Evolutionary conservation across 805 yeast species (phyloP).

Genomic region (Nematodospora valgi): DNA sequence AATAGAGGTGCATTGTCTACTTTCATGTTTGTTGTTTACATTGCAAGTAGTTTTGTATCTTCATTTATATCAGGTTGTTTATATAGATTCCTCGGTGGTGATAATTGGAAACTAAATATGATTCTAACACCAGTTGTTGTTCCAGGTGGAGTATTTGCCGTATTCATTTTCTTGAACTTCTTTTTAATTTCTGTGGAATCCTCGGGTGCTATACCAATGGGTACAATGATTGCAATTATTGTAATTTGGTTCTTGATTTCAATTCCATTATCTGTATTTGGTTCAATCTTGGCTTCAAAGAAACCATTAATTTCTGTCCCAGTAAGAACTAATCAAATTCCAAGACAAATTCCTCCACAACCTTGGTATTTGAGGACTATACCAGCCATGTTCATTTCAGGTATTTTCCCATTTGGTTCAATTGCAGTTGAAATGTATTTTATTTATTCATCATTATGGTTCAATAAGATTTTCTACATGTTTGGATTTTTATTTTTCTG

Average conservation of each 20-base stretch:
- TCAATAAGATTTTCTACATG: slow-evolving; percentile 91
- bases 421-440: slow-evolving; percentile 94
- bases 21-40: slow-evolving; percentile 80
- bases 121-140: slow-evolving; percentile 77
- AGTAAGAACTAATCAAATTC: slow-evolving; percentile 90
- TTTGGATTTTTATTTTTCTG: slow-evolving; percentile 94
- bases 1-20: slow-evolving; percentile 93
- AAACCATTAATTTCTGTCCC: slow-evolving; percentile 60
- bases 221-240: slow-evolving; percentile 80
- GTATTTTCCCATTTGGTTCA: slow-evolving; percentile 92
- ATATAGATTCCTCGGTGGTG: slow-evolving; percentile 89
- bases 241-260: slow-evolving; percentile 83
- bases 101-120: slow-evolving; percentile 85
- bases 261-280: slow-evolving; percentile 77
- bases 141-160: slow-evolving; percentile 70
- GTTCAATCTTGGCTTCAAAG: slow-evolving; percentile 78
- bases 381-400: slow-evolving; percentile 71
- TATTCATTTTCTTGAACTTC: slow-evolving; percentile 72
- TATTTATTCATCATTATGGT: slow-evolving; percentile 89
- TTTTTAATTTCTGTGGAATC: slow-evolving; percentile 74
- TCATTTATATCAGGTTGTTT: slow-evolving; percentile 83
- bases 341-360: slow-evolving; percentile 92
- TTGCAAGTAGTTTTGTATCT: slow-evolving; percentile 76
- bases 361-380: slow-evolving; percentile 74
- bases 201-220: slow-evolving; percentile 93